These are phyloP conservation scores for Cokeromyces recurvatus DNA, from an alignment of 371 early-diverging fungal genomes.

Conservation along the genomic window DNA sequence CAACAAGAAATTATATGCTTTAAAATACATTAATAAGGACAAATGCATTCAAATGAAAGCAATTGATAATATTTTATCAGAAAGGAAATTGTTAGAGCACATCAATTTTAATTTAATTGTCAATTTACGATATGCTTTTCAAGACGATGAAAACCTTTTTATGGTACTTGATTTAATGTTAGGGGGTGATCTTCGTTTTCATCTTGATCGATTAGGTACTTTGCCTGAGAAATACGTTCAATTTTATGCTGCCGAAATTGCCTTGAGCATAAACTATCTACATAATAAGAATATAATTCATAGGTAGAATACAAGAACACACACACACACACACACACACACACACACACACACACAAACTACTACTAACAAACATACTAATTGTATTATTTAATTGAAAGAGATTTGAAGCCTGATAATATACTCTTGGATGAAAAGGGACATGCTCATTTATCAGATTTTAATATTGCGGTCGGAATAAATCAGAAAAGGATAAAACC, in stretches of 20 bases:
- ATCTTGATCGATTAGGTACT: constrained; percentile 57
- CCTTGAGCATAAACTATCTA: constrained; percentile 62
- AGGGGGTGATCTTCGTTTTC: constrained; percentile 87
- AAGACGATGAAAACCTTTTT: constrained; percentile 77
- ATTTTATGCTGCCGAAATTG: constrained; percentile 78
- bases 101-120: constrained; percentile 53
- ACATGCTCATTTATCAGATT: constrained; percentile 86
- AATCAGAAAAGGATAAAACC: constrained; percentile 15
- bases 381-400: constrained; percentile 6
- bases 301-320: constrained; percentile 5
- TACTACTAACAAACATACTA: too few relatives aligned
- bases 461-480: constrained; percentile 71
- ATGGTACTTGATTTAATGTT: constrained; percentile 80
- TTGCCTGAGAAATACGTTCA: constrained; percentile 70
- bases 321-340: background rate
- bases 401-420: constrained; percentile 93
- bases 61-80: constrained; percentile 52
- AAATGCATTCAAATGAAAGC: constrained; percentile 56
- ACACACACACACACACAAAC: too few relatives aligned
- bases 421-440: constrained; percentile 81
- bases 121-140: constrained; percentile 76
- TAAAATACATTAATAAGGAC: constrained; percentile 61
- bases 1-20: constrained; percentile 50
- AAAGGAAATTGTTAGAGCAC: constrained; percentile 50
- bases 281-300: constrained; percentile 62